Evolutionary conservation across 768 basidiomycete species (phyloP).

Genomic region (Leccinum barrowsii): DNA sequence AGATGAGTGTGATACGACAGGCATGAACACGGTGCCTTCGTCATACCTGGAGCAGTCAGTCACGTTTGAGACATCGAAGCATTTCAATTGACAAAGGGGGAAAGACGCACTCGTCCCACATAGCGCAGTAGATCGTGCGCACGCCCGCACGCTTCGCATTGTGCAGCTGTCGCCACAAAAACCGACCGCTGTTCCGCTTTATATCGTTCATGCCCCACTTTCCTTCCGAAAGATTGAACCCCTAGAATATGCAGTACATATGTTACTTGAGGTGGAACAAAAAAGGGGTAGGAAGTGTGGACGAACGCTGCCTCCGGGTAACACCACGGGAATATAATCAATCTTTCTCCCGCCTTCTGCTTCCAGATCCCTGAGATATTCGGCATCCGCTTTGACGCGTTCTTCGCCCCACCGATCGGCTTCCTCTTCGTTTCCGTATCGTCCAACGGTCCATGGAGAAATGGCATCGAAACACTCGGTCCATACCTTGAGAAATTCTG

Average conservation of each 20-base stretch:
- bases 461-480: conserved; percentile 76
- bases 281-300: neutral
- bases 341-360: conserved; percentile 49
- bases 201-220: conserved; percentile 72
- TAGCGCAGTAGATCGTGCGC: conserved; percentile 71
- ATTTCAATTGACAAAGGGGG: neutral
- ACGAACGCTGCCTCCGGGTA: conserved; percentile 80
- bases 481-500: conserved; percentile 66
- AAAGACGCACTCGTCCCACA: conserved; percentile 77
- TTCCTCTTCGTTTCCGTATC: conserved; percentile 56
- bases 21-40: conserved; percentile 82
- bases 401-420: conserved; percentile 62
- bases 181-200: conserved; percentile 67
- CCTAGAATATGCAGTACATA: conserved; percentile 36
- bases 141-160: conserved; percentile 62
- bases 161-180: conserved; percentile 76
- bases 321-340: conserved; percentile 81
- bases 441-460: conserved; percentile 80
- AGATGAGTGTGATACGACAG: conserved; percentile 55
- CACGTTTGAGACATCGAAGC: neutral
- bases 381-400: conserved; percentile 62
- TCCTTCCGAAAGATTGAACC: conserved; percentile 67
- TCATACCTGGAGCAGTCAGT: conserved; percentile 53
- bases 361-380: conserved; percentile 50
- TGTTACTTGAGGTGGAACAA: conserved; percentile 3